Evolutionary conservation across 1,139 yeast species (phyloP).

Genomic region (Zygosaccharomyces sapae): DNA sequence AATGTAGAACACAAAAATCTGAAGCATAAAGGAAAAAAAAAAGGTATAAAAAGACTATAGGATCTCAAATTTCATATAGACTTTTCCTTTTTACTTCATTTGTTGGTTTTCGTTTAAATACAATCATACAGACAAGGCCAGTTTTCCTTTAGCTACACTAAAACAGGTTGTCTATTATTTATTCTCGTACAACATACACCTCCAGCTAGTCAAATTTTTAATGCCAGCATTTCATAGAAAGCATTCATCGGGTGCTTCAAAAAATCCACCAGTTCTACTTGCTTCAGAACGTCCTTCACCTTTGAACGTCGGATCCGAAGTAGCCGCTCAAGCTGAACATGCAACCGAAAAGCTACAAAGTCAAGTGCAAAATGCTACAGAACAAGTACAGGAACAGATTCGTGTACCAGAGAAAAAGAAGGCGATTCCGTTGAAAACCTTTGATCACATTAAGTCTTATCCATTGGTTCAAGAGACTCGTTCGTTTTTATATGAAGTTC

Average conservation of each 20-base stretch:
- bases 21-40: background rate
- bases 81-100: background rate
- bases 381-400: slow-evolving; percentile 8
- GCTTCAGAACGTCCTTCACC: slow-evolving; percentile 11
- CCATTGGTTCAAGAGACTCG: slow-evolving; percentile 44
- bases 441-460: slow-evolving; percentile 39
- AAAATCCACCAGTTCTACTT: slow-evolving; percentile 13
- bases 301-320: slow-evolving; percentile 5
- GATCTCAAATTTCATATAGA: background rate
- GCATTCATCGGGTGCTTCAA: slow-evolving; percentile 14
- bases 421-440: slow-evolving; percentile 29
- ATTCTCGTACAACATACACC: background rate
- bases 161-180: slow-evolving; percentile 1
- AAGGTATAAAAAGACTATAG: background rate
- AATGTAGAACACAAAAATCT: slow-evolving; percentile 1
- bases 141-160: slow-evolving; percentile 4
- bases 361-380: slow-evolving; percentile 11
- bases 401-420: slow-evolving; percentile 6
- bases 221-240: slow-evolving; percentile 22
- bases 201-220: background rate
- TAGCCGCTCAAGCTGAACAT: slow-evolving; percentile 8
- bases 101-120: background rate
- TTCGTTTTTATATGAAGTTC: slow-evolving; percentile 36
- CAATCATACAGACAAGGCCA: slow-evolving; percentile 1
- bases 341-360: slow-evolving; percentile 13